Base-by-base conservation (phyloP, 2,329 filamentous ascomycete genomes). In the Chaetomiaceae sp. region DNA sequence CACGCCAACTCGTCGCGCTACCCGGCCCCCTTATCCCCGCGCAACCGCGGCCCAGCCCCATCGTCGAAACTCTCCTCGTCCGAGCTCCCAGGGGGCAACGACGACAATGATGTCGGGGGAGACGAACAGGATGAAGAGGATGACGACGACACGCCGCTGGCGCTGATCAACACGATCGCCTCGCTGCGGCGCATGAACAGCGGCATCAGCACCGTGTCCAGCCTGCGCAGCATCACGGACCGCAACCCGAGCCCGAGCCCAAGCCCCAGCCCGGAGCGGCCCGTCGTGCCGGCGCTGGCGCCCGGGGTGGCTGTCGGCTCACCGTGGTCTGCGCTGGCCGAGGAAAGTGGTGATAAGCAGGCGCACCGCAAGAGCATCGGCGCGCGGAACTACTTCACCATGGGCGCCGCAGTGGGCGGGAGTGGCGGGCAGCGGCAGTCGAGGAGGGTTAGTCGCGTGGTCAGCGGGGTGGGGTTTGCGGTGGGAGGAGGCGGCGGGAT, bases 101-200 rank as follows among this genome's bases (percentile, higher is more conserved):
- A 17, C 20, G 26, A 6, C 7, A 11, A 38, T 1, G 30, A 20
- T 3, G 22, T 24, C 1, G 30, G 24, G 12, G 38, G 50, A 0
- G 34, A 34, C 10, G 33, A 27, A 10, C 19, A 18, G 4, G 20
- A 38, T 0, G 33, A n/a, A n/a, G n/a, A 40, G 0, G 30, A 40
- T 1, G 15, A 44, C 22, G 30, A 46, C 3, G 44, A 38, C 11
- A 48, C 18, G 14, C 36, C 19, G 1, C 20, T 41, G 6, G 36
- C 46, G 8, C 24, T 51, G 18, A 39, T 6, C 58, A 74, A 60
- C 49, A 68, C 73, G 2, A 70, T 78, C 24, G 68, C 69, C 15
- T 71, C 77, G 59, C 70, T 80, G 46, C 69, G 76, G 9, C 68
- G 75, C 41, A 79, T 79, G 75, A 79, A 80, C 63, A 78, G 73